These are phyloP conservation scores for Kurtzmaniella quercitrusa DNA, from an alignment of 1,139 yeast species.

Conservation along the genomic window DNA sequence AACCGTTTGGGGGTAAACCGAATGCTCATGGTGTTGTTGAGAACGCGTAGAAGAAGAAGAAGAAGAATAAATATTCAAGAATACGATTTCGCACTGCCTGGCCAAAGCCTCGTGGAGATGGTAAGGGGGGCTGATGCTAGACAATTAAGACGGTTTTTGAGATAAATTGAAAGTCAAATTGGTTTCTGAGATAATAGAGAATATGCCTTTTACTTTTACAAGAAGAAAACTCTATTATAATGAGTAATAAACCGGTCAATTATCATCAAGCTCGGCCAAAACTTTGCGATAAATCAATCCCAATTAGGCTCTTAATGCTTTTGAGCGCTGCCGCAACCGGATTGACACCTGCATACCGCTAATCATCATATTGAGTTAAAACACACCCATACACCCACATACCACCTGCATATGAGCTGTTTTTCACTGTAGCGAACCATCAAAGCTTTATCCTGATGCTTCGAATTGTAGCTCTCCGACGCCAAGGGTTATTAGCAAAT, in stretches of 20 bases:
- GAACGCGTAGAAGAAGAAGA: not conserved
- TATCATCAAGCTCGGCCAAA: too few relatives aligned
- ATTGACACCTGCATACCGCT: too few relatives aligned
- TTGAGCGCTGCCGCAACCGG: too few relatives aligned
- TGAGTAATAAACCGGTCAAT: too few relatives aligned
- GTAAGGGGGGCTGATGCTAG: not conserved
- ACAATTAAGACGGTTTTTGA: too few relatives aligned
- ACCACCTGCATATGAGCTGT: not conserved
- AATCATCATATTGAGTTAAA: too few relatives aligned
- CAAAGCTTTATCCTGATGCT: not conserved
- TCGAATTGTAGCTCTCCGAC: not conserved
- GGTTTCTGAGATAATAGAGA: too few relatives aligned
- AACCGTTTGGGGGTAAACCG: slow-evolving; percentile 1
- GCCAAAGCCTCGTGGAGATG: not conserved
- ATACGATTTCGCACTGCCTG: not conserved
- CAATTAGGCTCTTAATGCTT: too few relatives aligned
- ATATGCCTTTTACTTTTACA: too few relatives aligned
- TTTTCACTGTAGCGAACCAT: not conserved
- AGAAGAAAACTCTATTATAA: too few relatives aligned
- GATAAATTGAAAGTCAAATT: too few relatives aligned
- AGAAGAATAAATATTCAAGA: not conserved
- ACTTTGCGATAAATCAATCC: too few relatives aligned
- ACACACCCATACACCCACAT: not conserved
- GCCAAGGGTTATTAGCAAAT: not conserved
- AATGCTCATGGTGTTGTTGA: not conserved